Evolutionary conservation across 1,139 yeast species (phyloP), one percentile per base, ranked within the genome.

Genomic region (Candida gigantensis): DNA sequence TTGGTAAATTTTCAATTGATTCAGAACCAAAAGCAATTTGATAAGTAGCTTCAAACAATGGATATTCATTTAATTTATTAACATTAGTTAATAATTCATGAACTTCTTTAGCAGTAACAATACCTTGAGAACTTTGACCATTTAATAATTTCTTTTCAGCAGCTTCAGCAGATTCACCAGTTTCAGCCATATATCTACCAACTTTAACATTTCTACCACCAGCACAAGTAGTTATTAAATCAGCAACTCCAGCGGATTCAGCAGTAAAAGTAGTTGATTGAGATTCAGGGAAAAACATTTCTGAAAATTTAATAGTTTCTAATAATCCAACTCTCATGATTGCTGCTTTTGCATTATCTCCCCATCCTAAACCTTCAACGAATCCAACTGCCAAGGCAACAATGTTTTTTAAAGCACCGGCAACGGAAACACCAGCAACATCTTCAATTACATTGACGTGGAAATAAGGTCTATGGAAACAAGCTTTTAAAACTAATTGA

Each of bases 181-280:
- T 69, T 49, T 68, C 58, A 18, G 74, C 69, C 76, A 71, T 71
- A 49, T 68, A 65, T 44, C 70, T 62, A 14, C 72, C 77, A 28
- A 71, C 72, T 50, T 65, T 68, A 35, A 71, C 76, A 51, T 71
- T 71, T 57, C 77, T 65, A 36, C 77, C 77, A 36, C 76, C 77
- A 19, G 74, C 50, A 46, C 77, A 71, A 23, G 77, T 69, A 26
- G 77, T 71, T 46, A 71, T 71, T 46, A 71, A 65, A 46, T 71
- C 77, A 32, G 77, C 77, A 27, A 71, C 77, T 39, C 77, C 77
- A n/a, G 76, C 76, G 17, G 69, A 60, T 50, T 71, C 76, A 31
- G 59, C 61, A 9, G 75, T 70, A 51, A 71, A 71, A 9, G 76
- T 71, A 20, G 57, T 42, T 12, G 62, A 51, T 34, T 57, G 42